Conservation (phyloP, 2,329 filamentous ascomycete genomes). For the Aureobasidium sp. region DNA sequence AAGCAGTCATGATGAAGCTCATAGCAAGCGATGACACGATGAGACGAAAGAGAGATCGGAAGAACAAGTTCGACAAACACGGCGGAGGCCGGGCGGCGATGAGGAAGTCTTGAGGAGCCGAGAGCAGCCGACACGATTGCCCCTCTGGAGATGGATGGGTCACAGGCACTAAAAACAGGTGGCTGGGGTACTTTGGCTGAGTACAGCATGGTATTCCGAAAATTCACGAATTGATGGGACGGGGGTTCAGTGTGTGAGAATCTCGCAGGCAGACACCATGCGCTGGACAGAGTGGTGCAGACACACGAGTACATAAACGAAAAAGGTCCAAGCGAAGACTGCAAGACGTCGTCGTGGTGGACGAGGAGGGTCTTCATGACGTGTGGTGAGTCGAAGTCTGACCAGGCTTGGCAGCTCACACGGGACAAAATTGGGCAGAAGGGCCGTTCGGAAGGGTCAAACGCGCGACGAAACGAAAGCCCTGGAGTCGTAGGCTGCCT, state of each 20-base stretch:
- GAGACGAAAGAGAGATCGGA: background rate
- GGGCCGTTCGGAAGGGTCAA: background rate
- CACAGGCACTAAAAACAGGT: conserved; percentile 5
- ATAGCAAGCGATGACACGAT: background rate
- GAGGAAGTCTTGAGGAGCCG: conserved; percentile 2
- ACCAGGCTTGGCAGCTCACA: background rate
- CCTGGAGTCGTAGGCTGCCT: background rate
- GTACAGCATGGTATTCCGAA: background rate
- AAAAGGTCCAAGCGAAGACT: background rate
- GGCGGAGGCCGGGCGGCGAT: background rate
- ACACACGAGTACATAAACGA: background rate
- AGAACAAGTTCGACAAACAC: background rate
- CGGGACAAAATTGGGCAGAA: background rate
- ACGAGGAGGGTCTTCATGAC: background rate
- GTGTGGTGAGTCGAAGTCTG: background rate
- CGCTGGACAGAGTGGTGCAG: background rate
- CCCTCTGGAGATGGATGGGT: background rate
- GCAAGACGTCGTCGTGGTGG: background rate
- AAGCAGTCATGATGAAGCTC: background rate
- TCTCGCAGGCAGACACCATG: background rate
- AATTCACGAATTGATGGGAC: background rate
- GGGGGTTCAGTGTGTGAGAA: background rate
- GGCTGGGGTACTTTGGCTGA: background rate
- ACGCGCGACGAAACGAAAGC: background rate
- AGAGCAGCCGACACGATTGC: conserved; percentile 1